Conservation (phyloP, 257 asterid genomes). For the Fraxinus americana region DNA sequence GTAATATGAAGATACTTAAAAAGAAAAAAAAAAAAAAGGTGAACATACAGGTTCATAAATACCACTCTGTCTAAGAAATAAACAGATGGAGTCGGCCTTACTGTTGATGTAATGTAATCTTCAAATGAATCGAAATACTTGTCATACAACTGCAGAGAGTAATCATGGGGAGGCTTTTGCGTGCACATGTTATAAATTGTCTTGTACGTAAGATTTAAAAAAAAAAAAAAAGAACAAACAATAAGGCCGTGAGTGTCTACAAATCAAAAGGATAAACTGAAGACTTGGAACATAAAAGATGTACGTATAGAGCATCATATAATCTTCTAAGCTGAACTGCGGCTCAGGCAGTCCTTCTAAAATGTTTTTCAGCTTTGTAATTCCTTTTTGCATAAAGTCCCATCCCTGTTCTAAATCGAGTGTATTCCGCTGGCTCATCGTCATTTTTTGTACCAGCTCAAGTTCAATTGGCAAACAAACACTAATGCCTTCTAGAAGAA, state of each 20-base stretch:
- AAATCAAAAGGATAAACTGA: not conserved
- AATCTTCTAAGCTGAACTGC: constrained; percentile 88
- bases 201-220: too few species aligned
- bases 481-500: constrained; percentile 7
- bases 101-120: too few species aligned
- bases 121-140: constrained; percentile 15
- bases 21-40: too few species aligned
- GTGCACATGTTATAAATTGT: constrained; percentile 98
- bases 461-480: constrained; percentile 26
- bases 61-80: not conserved
- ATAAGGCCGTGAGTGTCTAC: constrained; percentile 13
- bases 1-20: too few species aligned
- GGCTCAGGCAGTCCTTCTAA: constrained; percentile 91
- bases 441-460: constrained; percentile 39
- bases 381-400: too few species aligned
- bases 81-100: not conserved
- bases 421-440: constrained; percentile 66
- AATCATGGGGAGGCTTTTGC: constrained; percentile 95
- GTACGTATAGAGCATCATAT: constrained; percentile 94
- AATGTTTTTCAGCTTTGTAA: constrained; percentile 75
- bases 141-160: constrained; percentile 90
- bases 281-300: constrained; percentile 14
- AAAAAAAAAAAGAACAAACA: constrained; percentile 26
- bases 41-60: too few species aligned
- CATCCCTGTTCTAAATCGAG: constrained; percentile 90